Evolutionary conservation across 2,329 filamentous ascomycete genomes (phyloP).

Genomic region (Talaromyces pinophilus): DNA sequence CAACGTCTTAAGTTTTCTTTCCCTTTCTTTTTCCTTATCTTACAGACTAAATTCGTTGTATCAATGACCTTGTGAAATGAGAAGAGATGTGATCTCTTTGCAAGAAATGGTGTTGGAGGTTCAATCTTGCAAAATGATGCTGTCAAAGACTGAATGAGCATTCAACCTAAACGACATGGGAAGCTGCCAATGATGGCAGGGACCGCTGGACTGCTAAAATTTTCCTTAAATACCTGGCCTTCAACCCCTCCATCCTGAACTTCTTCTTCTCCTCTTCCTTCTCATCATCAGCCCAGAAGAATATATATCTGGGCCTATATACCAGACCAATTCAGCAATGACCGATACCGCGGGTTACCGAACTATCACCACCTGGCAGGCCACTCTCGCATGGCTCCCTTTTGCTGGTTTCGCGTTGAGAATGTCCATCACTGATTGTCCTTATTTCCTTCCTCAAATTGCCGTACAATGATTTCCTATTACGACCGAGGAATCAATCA

Average conservation of each 20-base stretch:
- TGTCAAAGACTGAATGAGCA: not conserved
- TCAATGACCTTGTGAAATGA: not conserved
- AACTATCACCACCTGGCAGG: not conserved
- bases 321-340: not conserved
- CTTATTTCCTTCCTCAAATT: too few species aligned
- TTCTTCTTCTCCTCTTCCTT: not conserved
- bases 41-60: not conserved
- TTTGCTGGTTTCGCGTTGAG: not conserved
- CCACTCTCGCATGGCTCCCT: not conserved
- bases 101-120: not conserved
- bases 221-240: not conserved
- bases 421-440: too few species aligned
- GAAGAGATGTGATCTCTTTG: not conserved
- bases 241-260: not conserved
- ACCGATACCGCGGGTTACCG: not conserved
- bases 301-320: not conserved
- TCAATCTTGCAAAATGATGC: not conserved
- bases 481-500: not conserved
- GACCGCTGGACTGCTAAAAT: not conserved
- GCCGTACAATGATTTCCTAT: too few species aligned
- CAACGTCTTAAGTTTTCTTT: not conserved
- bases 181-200: not conserved
- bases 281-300: not conserved
- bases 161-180: too few species aligned
- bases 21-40: not conserved